These are phyloP conservation scores for Helotiales sp. DNA, from an alignment of 2,329 filamentous ascomycete genomes.

Conservation along the genomic window DNA sequence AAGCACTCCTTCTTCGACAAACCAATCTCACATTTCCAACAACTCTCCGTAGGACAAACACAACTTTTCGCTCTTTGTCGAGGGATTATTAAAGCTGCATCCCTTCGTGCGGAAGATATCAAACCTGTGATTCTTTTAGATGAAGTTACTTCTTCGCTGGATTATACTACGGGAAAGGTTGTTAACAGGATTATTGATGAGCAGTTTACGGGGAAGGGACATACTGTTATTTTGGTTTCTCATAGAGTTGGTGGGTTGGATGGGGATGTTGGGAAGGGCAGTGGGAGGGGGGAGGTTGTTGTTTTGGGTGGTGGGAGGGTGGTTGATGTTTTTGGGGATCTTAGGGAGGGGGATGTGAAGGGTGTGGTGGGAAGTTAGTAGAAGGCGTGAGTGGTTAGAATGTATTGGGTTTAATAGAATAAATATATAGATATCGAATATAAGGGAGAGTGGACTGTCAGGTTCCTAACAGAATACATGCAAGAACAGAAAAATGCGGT, in stretches of 20 bases:
- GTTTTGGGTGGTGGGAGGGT: conserved; percentile 29
- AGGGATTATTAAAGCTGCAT: conserved; percentile 40
- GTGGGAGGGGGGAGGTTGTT: conserved; percentile 31
- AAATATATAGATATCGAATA: too few species aligned
- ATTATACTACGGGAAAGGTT: conserved; percentile 35
- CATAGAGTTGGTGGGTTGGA: conserved; percentile 33
- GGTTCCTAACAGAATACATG: too few species aligned
- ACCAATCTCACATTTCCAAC: conserved; percentile 28
- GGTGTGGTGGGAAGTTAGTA: too few species aligned
- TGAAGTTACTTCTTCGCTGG: conserved; percentile 43
- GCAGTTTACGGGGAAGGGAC: conserved; percentile 30
- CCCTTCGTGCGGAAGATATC: background rate
- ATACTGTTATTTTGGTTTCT: conserved; percentile 38
- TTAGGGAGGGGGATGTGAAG: background rate
- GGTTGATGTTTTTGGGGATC: background rate
- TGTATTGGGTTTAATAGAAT: too few species aligned
- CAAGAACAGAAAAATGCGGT: too few species aligned
- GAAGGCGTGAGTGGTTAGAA: too few species aligned
- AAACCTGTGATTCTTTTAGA: conserved; percentile 43
- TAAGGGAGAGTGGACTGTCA: too few species aligned
- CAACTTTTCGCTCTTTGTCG: conserved; percentile 49
- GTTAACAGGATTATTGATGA: conserved; percentile 36
- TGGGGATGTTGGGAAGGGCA: conserved; percentile 26
- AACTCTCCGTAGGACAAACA: conserved; percentile 42
- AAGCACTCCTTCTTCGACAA: conserved; percentile 30